phyloP scores from a whole-genome alignment of 805 yeast genomes.

The Hanseniaspora osmophila region DNA sequence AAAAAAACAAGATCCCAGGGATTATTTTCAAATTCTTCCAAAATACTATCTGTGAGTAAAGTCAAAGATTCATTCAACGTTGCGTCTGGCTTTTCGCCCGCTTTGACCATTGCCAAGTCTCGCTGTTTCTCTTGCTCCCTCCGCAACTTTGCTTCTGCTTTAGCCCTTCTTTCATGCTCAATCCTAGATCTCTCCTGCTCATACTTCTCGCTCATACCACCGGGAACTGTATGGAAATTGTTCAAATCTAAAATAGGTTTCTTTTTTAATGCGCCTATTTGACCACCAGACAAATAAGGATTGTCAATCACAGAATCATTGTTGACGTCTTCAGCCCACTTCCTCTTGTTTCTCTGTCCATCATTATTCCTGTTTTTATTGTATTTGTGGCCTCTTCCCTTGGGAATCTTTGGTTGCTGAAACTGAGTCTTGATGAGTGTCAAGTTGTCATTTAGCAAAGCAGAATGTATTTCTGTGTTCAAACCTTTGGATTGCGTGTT shows the following conservation, averaged over 20 bases:
- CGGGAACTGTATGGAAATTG: background rate
- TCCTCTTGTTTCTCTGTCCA: background rate
- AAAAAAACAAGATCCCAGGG: slow-evolving; percentile 80
- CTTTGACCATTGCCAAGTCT: slow-evolving; percentile 24
- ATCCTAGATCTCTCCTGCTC: slow-evolving; percentile 29
- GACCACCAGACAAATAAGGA: slow-evolving; percentile 16
- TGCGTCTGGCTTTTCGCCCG: slow-evolving; percentile 34
- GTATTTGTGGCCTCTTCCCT: background rate
- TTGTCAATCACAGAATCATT: slow-evolving; percentile 12
- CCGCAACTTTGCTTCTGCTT: slow-evolving; percentile 17
- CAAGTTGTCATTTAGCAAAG: slow-evolving; percentile 16
- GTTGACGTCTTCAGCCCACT: background rate
- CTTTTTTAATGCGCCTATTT: background rate
- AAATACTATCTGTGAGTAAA: slow-evolving; percentile 8
- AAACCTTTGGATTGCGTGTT: slow-evolving; percentile 11
- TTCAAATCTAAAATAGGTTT: background rate
- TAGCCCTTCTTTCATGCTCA: slow-evolving; percentile 15
- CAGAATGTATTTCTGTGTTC: slow-evolving; percentile 19
- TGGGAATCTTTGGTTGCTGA: background rate
- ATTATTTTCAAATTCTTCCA: slow-evolving; percentile 29
- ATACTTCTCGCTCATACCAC: slow-evolving; percentile 2
- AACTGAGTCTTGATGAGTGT: slow-evolving; percentile 15
- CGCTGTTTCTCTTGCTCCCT: slow-evolving; percentile 21
- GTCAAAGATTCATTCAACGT: slow-evolving; percentile 43
- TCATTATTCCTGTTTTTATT: background rate